Evolutionary conservation across 768 basidiomycete species (phyloP), one percentile per base, ranked within the genome.

Genomic region (Phylloporus arenicola): DNA sequence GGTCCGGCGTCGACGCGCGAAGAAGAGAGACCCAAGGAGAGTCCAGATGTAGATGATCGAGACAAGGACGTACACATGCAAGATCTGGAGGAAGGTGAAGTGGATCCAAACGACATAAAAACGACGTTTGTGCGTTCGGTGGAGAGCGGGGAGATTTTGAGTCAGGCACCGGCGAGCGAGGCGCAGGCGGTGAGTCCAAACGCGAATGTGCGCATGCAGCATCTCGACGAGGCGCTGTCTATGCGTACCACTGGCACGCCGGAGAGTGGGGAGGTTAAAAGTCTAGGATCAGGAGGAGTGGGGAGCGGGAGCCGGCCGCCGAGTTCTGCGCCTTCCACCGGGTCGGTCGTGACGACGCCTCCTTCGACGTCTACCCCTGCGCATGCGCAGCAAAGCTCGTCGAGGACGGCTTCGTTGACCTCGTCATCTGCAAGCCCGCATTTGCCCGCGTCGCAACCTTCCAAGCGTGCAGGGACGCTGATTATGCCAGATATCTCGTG

Each of bases 401-500:
- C 53, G 1, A n/a, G 25, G 17, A 51, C 51, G 3, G 35, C 11
- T 4, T 43, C 34, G 34, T 10, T 47, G 25, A 13, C 48, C 1
- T n/a, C 46, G 6, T 19, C 50, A 4, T 42, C 50, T 12, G 24
- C 11, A 3, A 45, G 44, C 24, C 39, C 53, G 27, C 27, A 35
- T n/a, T 30, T 47, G 11, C 34, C 47, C 9, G 33, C 27, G 6
- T 47, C 52, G 13, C 53, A 50, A 35, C 29, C 43, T 14, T 16
- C 47, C 11, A 19, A 31, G 10, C 24, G 24, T 12, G 0, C 42
- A 19, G 30, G 48, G 12, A n/a, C 41, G 35, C 7, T 65, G 16
- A 42, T 47, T 4, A 55, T 65, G 33, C 64, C 64, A 4, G 57
- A 64, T 22, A 53, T 64, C 17, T 65, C 63, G 17, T 55, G 19